Evolutionary conservation across 2,329 filamentous ascomycete species (phyloP).

Genomic region (Pseudogymnoascus sp.): DNA sequence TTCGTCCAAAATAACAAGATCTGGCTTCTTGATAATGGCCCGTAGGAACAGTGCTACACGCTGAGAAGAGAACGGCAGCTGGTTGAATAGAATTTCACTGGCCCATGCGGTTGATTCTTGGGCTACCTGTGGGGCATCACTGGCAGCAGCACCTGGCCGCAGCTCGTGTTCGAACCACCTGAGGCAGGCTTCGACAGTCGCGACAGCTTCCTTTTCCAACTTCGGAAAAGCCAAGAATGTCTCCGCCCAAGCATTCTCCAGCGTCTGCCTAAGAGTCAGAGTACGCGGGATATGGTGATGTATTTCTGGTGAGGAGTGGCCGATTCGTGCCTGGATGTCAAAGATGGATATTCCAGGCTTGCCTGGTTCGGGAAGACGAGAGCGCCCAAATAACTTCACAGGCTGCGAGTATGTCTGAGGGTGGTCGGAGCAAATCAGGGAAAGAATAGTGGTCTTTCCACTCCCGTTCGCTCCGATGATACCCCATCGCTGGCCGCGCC

Average conservation of each 20-base stretch:
- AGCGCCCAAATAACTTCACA: slow-evolving; percentile 76
- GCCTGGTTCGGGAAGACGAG: slow-evolving; percentile 63
- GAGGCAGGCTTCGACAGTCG: slow-evolving; percentile 61
- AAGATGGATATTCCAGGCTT: slow-evolving; percentile 76
- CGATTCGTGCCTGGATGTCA: slow-evolving; percentile 82
- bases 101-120: slow-evolving; percentile 50
- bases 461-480: slow-evolving; percentile 91
- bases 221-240: slow-evolving; percentile 69
- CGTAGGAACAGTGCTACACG: slow-evolving; percentile 78
- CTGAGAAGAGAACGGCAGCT: slow-evolving; percentile 73
- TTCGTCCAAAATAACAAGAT: slow-evolving; percentile 80
- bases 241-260: slow-evolving; percentile 86
- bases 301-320: slow-evolving; percentile 89
- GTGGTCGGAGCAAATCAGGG: slow-evolving; percentile 89
- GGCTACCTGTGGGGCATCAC: slow-evolving; percentile 14
- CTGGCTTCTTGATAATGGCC: slow-evolving; percentile 70
- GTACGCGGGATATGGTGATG: slow-evolving; percentile 83
- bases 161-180: slow-evolving; percentile 73
- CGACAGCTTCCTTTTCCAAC: slow-evolving; percentile 49
- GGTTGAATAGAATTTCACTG: slow-evolving; percentile 58
- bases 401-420: slow-evolving; percentile 88
- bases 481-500: slow-evolving; percentile 79
- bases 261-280: slow-evolving; percentile 62
- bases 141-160: slow-evolving; percentile 34
- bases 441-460: slow-evolving; percentile 90